These are phyloP conservation scores for Calonectria multiphialidica DNA, from an alignment of 2,329 filamentous ascomycete species.

Conservation along the genomic window DNA sequence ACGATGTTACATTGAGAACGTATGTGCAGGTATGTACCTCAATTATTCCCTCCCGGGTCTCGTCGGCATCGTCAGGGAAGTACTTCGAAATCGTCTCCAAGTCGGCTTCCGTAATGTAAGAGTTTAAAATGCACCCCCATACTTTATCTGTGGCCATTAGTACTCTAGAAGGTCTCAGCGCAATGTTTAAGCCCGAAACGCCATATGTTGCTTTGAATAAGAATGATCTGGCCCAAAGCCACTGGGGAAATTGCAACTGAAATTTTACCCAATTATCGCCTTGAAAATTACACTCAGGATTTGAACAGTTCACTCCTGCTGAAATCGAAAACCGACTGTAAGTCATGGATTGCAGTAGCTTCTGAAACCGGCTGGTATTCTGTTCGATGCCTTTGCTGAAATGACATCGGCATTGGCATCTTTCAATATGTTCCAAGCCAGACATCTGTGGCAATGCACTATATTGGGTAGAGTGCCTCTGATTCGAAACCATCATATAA, in stretches of 20 bases:
- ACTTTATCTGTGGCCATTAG: rapidly evolving
- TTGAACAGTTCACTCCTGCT: not conserved
- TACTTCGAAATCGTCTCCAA: not conserved
- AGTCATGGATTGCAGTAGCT: not conserved
- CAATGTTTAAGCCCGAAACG: not conserved
- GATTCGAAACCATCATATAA: too few species aligned
- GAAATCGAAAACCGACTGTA: not conserved
- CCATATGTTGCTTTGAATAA: not conserved
- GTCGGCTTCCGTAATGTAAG: rapidly evolving
- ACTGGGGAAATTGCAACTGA: slow-evolving; percentile 17
- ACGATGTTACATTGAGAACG: rapidly evolving
- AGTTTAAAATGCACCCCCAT: rapidly evolving
- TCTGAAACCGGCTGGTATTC: not conserved
- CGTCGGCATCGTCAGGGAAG: not conserved
- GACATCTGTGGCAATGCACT: too few species aligned
- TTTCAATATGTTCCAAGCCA: not conserved
- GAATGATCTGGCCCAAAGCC: slow-evolving; percentile 26
- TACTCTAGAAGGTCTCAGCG: slow-evolving; percentile 14
- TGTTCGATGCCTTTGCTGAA: not conserved
- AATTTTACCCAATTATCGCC: not conserved
- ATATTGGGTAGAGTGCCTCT: not conserved
- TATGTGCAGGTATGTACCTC: not conserved
- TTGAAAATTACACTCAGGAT: not conserved
- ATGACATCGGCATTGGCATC: not conserved
- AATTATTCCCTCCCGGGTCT: not conserved